These are phyloP conservation scores for Fragaria nilgerrensis DNA, from an alignment of 306 rosid genomes.

Conservation along the genomic window DNA sequence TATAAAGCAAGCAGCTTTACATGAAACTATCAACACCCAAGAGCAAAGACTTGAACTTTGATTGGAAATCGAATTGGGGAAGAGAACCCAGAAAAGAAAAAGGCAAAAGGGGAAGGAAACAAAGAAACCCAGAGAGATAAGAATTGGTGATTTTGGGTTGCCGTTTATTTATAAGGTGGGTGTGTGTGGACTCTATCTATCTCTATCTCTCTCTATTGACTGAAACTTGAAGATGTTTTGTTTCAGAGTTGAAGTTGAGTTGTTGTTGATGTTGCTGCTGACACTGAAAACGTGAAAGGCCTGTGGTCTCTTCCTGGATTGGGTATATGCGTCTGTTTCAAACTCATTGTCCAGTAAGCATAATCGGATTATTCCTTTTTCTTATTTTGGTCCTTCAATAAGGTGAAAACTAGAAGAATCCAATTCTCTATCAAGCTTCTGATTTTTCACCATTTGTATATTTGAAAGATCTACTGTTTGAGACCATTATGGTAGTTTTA, in stretches of 20 bases:
- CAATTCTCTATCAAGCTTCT: neutral
- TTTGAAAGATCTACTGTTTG: neutral
- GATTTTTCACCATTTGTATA: neutral
- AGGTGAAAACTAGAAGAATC: too few relatives aligned
- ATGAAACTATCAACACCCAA: neutral
- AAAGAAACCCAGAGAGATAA: neutral
- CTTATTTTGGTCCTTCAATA: neutral
- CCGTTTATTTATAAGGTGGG: neutral
- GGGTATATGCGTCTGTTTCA: neutral
- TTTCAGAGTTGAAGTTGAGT: neutral
- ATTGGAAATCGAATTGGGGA: neutral
- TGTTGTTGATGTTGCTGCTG: neutral
- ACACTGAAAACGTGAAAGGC: neutral
- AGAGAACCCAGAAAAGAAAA: neutral
- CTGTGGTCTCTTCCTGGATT: neutral
- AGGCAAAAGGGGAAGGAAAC: neutral
- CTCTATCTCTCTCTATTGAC: neutral
- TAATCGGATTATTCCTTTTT: neutral
- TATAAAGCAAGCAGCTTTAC: neutral
- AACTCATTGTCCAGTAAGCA: neutral
- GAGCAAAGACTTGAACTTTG: neutral
- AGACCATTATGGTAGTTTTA: neutral
- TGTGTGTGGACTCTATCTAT: neutral
- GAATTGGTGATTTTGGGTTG: neutral
- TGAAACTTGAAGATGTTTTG: neutral